Conservation (phyloP, 192 early-diverging fungal genomes). For the Backusella morwellensis region DNA sequence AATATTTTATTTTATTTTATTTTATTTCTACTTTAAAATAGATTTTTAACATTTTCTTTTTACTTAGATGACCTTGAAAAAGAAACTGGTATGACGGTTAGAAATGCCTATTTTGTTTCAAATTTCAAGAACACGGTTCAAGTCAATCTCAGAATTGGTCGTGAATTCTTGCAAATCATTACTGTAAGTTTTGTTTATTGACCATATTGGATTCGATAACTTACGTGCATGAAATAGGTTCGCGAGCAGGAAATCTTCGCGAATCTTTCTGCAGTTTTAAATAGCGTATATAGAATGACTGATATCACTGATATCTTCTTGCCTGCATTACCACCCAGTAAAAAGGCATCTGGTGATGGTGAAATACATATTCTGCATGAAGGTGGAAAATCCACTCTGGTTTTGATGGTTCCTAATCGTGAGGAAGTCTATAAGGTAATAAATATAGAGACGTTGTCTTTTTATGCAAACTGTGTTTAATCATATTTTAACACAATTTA, state of each 20-base stretch:
- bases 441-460: background rate
- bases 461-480: background rate
- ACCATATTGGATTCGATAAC: background rate
- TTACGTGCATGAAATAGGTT: background rate
- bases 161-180: constrained; percentile 76
- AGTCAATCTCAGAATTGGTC: constrained; percentile 76
- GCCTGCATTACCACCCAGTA: background rate
- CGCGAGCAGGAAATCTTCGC: constrained; percentile 68
- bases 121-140: constrained; percentile 58
- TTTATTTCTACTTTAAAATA: background rate
- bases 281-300: constrained; percentile 66
- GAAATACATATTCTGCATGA: constrained; percentile 8
- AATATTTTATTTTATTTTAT: background rate
- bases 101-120: constrained; percentile 60
- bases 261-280: constrained; percentile 67
- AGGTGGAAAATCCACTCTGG: constrained; percentile 3
- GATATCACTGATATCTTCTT: constrained; percentile 9
- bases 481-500: background rate
- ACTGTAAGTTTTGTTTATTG: constrained; percentile 30
- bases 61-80: constrained; percentile 59
- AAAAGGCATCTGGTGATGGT: background rate
- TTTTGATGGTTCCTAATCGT: background rate
- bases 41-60: background rate
- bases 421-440: constrained; percentile 11
- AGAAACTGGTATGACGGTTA: constrained; percentile 55